A percentile compares a stretch with the other conserved stretches of the same genome.
Conservation (phyloP, 768 basidiomycete genomes). For the Asterophora parasitica region DNA sequence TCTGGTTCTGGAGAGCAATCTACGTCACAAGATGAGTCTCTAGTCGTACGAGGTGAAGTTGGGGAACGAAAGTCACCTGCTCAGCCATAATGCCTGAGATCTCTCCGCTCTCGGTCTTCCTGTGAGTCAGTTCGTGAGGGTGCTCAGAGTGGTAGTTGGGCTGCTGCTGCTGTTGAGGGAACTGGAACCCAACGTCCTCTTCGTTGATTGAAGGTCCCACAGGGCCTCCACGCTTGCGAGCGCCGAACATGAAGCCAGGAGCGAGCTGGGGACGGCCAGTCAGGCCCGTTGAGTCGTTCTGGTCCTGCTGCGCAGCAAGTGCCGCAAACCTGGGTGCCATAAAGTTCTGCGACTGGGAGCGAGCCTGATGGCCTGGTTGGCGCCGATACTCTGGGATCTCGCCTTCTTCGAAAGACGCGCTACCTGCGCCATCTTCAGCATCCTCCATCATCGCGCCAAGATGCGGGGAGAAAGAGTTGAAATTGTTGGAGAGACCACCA, state of each 20-base stretch:
- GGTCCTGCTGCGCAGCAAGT: slow-evolving; percentile 69
- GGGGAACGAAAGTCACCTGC: slow-evolving; percentile 54
- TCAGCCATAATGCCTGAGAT: slow-evolving; percentile 92
- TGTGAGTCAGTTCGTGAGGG: slow-evolving; percentile 36
- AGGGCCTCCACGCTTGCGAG: slow-evolving; percentile 48
- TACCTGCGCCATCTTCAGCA: slow-evolving; percentile 54
- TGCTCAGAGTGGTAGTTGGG: slow-evolving; percentile 21
- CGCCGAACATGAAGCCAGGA: slow-evolving; percentile 89
- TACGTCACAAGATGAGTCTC: slow-evolving; percentile 23
- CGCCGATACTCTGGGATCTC: slow-evolving; percentile 65
- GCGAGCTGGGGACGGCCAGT: slow-evolving; percentile 85
- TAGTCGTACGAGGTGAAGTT: slow-evolving; percentile 5
- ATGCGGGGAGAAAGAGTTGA: slow-evolving; percentile 72
- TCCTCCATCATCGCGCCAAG: slow-evolving; percentile 84
- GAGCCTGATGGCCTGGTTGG: slow-evolving; percentile 58
- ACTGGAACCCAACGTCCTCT: slow-evolving; percentile 78
- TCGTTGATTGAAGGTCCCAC: slow-evolving; percentile 75
- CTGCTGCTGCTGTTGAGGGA: slow-evolving; percentile 51
- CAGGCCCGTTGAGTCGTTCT: slow-evolving; percentile 57
- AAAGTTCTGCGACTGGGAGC: slow-evolving; percentile 79
- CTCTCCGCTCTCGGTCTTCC: slow-evolving; percentile 67
- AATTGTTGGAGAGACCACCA: slow-evolving; percentile 51
- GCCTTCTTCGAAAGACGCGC: slow-evolving; percentile 61
- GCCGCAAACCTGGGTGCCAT: slow-evolving; percentile 87
- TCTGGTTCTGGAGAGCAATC: slow-evolving; percentile 89